These are phyloP conservation scores for Wallacemonas sp. DNA, from an alignment of 208 protist genomes.

Conservation along the genomic window DNA sequence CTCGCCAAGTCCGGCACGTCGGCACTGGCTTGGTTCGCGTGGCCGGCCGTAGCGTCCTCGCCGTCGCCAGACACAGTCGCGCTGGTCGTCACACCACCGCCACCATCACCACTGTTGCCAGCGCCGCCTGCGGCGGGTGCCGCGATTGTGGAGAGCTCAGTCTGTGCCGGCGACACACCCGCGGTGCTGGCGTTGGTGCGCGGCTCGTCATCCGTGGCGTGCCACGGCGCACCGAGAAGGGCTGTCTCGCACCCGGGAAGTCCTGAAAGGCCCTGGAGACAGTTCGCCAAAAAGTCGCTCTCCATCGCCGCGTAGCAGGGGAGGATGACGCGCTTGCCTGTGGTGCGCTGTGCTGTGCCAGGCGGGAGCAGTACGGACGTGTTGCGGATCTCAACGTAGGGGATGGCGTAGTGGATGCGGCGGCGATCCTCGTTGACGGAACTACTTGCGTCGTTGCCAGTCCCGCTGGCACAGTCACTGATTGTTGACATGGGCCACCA, in stretches of 20 bases:
- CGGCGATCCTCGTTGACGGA: background rate
- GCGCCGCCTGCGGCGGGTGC: background rate
- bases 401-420: conserved; percentile 26
- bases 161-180: background rate
- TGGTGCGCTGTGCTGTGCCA: background rate
- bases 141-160: too few relatives aligned
- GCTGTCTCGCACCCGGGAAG: conserved; percentile 55
- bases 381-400: conserved; percentile 47
- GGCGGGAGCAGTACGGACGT: background rate
- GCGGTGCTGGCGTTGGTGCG: background rate
- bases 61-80: background rate
- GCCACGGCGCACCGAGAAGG: conserved; percentile 35
- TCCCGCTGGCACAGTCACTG: background rate
- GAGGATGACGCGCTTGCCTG: conserved; percentile 46
- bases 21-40: background rate
- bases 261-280: conserved; percentile 43
- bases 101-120: background rate
- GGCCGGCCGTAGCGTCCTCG: background rate
- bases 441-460: background rate
- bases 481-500: conserved; percentile 1
- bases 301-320: conserved; percentile 44
- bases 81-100: background rate
- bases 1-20: conserved; percentile 14
- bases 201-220: background rate
- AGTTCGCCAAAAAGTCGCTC: conserved; percentile 46